Conservation (phyloP, 2,329 filamentous ascomycete species). For the Arthrobotrys pseudoclavata region DNA sequence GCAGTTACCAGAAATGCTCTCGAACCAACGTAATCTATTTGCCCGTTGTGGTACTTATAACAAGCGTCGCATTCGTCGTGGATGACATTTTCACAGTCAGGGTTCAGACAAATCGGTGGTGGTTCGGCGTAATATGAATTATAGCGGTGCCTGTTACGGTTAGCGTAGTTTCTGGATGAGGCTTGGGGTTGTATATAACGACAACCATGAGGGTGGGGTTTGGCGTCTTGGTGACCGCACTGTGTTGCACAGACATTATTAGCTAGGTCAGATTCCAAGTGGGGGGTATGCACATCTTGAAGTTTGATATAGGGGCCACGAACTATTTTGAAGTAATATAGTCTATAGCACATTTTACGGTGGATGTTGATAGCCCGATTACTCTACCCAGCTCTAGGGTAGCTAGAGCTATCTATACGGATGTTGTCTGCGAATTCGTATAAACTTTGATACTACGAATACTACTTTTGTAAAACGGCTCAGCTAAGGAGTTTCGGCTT, state of each 20-base stretch:
- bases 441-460: no score
- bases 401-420: no score
- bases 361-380: no score
- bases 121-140: slow-evolving; percentile 36
- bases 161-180: slow-evolving; percentile 5
- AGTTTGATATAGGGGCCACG: neutral
- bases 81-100: neutral
- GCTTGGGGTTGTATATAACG: neutral
- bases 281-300: no score
- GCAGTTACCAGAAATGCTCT: slow-evolving; percentile 22
- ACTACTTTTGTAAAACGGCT: no score
- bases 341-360: slow-evolving; percentile 26
- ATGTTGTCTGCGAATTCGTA: no score
- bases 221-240: slow-evolving; percentile 50
- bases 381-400: no score
- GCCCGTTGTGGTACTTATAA: slow-evolving; percentile 6
- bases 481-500: no score
- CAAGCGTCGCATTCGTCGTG: slow-evolving; percentile 23
- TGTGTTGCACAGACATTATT: neutral
- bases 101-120: slow-evolving; percentile 29
- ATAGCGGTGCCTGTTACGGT: slow-evolving; percentile 30
- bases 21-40: slow-evolving; percentile 12
- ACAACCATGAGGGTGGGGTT: slow-evolving; percentile 27
- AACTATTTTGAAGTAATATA: slow-evolving; percentile 19
- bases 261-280: neutral